Evolutionary conservation across 2,329 filamentous ascomycete genomes (phyloP).

Genomic region (Penicillium oxalicum): DNA sequence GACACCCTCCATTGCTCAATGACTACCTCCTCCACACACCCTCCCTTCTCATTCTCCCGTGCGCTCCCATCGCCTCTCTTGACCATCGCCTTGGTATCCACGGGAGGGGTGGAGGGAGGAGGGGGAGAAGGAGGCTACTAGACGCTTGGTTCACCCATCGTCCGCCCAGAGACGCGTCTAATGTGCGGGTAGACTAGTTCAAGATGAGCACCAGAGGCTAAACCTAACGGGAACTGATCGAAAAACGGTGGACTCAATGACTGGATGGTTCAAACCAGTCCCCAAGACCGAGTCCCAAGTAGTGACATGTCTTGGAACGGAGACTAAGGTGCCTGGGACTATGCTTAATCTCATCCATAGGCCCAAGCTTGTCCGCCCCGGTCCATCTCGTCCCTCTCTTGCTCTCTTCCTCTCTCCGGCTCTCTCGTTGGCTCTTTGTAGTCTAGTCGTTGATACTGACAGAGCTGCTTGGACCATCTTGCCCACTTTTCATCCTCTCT

Average conservation of each 20-base stretch:
- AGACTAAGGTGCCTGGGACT: slow-evolving; percentile 2
- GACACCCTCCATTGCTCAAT: slow-evolving; percentile 4
- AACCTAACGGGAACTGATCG: background rate
- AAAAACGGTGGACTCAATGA: slow-evolving; percentile 1
- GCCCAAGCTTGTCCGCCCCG: background rate
- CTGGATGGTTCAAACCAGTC: background rate
- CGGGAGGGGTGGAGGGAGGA: slow-evolving; percentile 10
- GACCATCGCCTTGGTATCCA: slow-evolving; percentile 29
- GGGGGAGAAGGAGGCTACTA: background rate
- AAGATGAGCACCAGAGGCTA: slow-evolving; percentile 10
- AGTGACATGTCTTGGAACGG: slow-evolving; percentile 3
- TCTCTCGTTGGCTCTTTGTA: no score
- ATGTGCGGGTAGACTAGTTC: slow-evolving; percentile 33
- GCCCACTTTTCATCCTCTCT: background rate
- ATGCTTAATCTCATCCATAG: background rate
- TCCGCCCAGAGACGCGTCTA: slow-evolving; percentile 19
- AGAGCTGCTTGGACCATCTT: background rate
- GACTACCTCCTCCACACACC: no score
- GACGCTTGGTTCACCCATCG: slow-evolving; percentile 32
- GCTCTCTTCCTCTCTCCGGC: background rate
- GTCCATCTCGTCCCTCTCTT: background rate
- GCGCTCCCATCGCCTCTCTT: slow-evolving; percentile 12
- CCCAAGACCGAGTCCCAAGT: background rate
- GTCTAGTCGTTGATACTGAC: no score
- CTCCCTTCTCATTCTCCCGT: no score